Conservation (phyloP, 306 rosid genomes). For the Herpetospermum pedunculosum region DNA sequence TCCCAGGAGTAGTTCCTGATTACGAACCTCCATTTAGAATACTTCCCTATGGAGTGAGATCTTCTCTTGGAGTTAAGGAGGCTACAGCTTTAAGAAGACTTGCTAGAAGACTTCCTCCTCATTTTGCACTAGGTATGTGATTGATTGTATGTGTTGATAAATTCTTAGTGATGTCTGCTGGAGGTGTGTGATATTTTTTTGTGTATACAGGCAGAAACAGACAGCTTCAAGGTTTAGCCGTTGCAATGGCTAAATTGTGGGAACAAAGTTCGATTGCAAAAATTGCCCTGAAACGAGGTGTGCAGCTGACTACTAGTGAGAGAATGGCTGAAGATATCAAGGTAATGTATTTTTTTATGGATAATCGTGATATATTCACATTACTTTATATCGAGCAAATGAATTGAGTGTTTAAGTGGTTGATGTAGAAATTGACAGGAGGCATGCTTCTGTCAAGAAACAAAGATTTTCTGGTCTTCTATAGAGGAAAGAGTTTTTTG, state of each 20-base stretch:
- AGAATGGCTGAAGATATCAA: constrained; percentile 98
- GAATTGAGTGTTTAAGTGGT: not conserved
- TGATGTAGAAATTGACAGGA: constrained; percentile 78
- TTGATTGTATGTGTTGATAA: constrained; percentile 6
- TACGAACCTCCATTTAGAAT: constrained; percentile 84
- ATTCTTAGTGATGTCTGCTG: constrained; percentile 11
- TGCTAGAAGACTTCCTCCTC: constrained; percentile 95
- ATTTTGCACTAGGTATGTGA: constrained; percentile 75
- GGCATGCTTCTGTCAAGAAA: constrained; percentile 77
- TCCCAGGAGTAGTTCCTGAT: constrained; percentile 60
- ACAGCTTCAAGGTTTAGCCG: constrained; percentile 88
- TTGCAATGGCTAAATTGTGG: constrained; percentile 78
- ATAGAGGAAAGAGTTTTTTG: constrained; percentile 77
- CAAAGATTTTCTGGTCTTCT: constrained; percentile 90
- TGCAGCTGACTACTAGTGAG: constrained; percentile 91
- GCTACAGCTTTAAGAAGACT: constrained; percentile 71
- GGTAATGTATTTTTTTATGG: constrained; percentile 29
- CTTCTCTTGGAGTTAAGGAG: constrained; percentile 59
- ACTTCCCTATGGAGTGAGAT: constrained; percentile 86
- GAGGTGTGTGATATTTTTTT: constrained; percentile 13
- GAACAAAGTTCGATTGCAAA: constrained; percentile 78
- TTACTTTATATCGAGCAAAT: not conserved
- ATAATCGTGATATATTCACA: not conserved
- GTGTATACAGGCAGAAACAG: constrained; percentile 63
- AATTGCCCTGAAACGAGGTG: constrained; percentile 95